Conservation (phyloP, 2,329 filamentous ascomycete genomes). For the Aureobasidium namibiae region DNA sequence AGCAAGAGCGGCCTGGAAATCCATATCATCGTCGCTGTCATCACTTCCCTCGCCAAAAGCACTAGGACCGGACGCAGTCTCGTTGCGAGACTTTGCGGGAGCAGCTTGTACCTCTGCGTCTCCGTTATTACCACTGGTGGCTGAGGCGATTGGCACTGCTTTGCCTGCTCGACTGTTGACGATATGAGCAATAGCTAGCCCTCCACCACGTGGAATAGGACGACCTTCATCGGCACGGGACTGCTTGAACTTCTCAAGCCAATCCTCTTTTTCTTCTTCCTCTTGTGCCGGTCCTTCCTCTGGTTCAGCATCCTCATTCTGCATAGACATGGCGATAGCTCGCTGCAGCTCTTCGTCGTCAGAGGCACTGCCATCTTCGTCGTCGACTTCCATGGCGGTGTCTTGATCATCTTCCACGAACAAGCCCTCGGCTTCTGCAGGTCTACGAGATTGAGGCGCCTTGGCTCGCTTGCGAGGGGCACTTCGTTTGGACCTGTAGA, state of each 20-base stretch:
- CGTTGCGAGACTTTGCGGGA: slow-evolving; percentile 5
- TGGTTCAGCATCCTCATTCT: slow-evolving; percentile 48
- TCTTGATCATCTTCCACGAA: slow-evolving; percentile 42
- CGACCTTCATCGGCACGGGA: slow-evolving; percentile 33
- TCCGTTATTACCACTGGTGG: neutral
- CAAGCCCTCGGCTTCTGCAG: slow-evolving; percentile 43
- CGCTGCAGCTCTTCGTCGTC: slow-evolving; percentile 69
- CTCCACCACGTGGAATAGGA: slow-evolving; percentile 38
- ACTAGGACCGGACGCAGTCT: neutral
- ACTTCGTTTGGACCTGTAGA: slow-evolving; percentile 34
- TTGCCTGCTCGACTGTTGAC: slow-evolving; percentile 67
- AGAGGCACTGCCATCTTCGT: slow-evolving; percentile 37
- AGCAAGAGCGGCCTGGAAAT: slow-evolving; percentile 67
- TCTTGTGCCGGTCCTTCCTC: slow-evolving; percentile 18
- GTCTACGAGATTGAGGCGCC: slow-evolving; percentile 18
- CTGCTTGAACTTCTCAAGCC: slow-evolving; percentile 38
- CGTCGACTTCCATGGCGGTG: slow-evolving; percentile 22
- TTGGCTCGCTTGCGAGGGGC: slow-evolving; percentile 17
- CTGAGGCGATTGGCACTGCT: slow-evolving; percentile 33
- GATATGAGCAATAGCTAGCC: slow-evolving; percentile 59
- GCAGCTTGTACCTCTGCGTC: neutral
- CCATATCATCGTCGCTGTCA: slow-evolving; percentile 66
- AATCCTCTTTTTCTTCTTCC: slow-evolving; percentile 43
- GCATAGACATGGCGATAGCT: slow-evolving; percentile 79
- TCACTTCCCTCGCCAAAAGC: slow-evolving; percentile 35